A percentile compares a stretch with the other conserved stretches of the same genome.
Evolutionary conservation across 805 yeast species (phyloP).

Genomic region (Kuraishia ogatae): DNA sequence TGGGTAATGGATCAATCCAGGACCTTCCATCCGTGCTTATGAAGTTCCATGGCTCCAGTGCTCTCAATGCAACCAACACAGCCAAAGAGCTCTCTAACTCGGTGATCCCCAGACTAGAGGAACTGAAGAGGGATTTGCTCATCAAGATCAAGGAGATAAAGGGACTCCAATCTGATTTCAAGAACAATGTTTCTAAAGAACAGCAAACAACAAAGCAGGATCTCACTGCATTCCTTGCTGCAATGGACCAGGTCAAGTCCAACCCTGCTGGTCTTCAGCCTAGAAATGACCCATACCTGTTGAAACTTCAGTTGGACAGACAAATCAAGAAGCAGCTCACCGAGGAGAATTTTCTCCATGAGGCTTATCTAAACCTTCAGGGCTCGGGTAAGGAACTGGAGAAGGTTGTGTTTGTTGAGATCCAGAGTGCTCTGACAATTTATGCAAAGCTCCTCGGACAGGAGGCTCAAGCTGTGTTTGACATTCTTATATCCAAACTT

Average conservation of each 20-base stretch:
- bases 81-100: conserved; percentile 52
- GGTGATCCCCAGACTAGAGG: conserved; percentile 60
- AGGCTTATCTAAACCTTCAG: conserved; percentile 82
- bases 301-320: conserved; percentile 62
- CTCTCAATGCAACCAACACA: conserved; percentile 46
- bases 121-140: conserved; percentile 63
- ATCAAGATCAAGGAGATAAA: conserved; percentile 85
- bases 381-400: conserved; percentile 83
- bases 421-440: conserved; percentile 71
- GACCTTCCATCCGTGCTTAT: conserved; percentile 67
- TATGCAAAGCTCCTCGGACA: conserved; percentile 66
- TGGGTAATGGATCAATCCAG: conserved; percentile 74
- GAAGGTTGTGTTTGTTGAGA: conserved; percentile 76
- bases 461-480: conserved; percentile 66
- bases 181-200: conserved; percentile 64
- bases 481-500: conserved; percentile 54
- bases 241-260: conserved; percentile 56
- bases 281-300: conserved; percentile 73
- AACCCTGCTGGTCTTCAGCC: conserved; percentile 35
- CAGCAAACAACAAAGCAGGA: conserved; percentile 54
- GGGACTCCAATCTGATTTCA: conserved; percentile 76
- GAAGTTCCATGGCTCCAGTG: conserved; percentile 46
- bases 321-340: conserved; percentile 69
- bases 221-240: conserved; percentile 42
- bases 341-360: conserved; percentile 82